These are phyloP conservation scores for Plantago major DNA, from an alignment of 257 asterid genomes.

Conservation along the genomic window DNA sequence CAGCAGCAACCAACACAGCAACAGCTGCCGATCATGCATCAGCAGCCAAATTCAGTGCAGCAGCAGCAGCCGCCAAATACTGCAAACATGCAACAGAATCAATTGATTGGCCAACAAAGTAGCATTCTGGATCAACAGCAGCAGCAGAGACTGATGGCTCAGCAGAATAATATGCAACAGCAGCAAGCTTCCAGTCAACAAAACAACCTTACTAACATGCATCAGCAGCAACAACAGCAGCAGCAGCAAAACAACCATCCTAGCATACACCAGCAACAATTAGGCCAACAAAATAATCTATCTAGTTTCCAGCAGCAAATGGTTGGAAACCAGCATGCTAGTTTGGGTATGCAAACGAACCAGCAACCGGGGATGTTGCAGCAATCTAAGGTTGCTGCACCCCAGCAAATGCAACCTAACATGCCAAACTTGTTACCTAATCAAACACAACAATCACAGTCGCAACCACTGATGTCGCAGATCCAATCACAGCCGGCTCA, in stretches of 20 bases:
- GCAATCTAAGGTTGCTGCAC: constrained; percentile 63
- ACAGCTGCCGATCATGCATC: constrained; percentile 48
- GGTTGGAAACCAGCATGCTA: constrained; percentile 72
- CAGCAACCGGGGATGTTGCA: constrained; percentile 73
- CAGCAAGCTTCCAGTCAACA: constrained; percentile 23
- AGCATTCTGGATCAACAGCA: constrained; percentile 46
- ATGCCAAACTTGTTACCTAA: constrained; percentile 51
- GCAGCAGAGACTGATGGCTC: constrained; percentile 69
- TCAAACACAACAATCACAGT: constrained; percentile 71
- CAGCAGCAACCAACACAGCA: constrained; percentile 55
- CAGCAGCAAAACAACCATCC: constrained; percentile 72
- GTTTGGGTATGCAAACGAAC: constrained; percentile 51
- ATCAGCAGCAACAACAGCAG: constrained; percentile 84
- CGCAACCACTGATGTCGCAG: constrained; percentile 77
- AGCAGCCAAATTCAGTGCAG: constrained; percentile 62
- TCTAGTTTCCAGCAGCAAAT: constrained; percentile 80
- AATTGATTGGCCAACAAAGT: constrained; percentile 68
- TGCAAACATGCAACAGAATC: constrained; percentile 69
- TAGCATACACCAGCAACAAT: constrained; percentile 71
- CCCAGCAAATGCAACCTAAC: constrained; percentile 78
- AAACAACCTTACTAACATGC: constrained; percentile 40
- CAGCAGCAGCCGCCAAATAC: constrained; percentile 67
- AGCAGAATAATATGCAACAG: constrained; percentile 64
- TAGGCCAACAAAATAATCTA: constrained; percentile 60
- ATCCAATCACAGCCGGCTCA: constrained; percentile 80